These are phyloP conservation scores for Moricandia arvensis DNA, from an alignment of 345 rosid species.

Conservation along the genomic window DNA sequence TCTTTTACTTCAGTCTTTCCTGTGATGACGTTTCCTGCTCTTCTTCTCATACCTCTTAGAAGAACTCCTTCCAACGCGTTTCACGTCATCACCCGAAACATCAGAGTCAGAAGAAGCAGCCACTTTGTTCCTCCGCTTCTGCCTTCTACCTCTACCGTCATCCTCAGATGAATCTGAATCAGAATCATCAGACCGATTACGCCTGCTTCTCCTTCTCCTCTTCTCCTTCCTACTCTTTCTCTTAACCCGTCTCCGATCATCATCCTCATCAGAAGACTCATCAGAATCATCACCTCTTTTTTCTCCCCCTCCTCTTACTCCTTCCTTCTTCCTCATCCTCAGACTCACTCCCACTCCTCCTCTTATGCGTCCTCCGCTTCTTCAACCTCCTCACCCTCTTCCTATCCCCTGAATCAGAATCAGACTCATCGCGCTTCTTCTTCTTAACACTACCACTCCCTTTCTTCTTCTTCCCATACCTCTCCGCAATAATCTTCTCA, in stretches of 20 bases:
- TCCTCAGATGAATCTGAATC: slow-evolving; percentile 33
- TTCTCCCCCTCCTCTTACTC: slow-evolving; percentile 50
- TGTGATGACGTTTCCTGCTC: slow-evolving; percentile 50
- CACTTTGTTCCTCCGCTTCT: slow-evolving; percentile 55
- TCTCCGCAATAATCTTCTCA: slow-evolving; percentile 81
- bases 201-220: slow-evolving; percentile 57
- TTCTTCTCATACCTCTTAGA: slow-evolving; percentile 58
- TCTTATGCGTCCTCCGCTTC: slow-evolving; percentile 55
- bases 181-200: slow-evolving; percentile 35
- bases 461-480: slow-evolving; percentile 65
- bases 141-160: slow-evolving; percentile 20
- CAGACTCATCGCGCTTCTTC: slow-evolving; percentile 43
- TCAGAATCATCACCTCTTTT: slow-evolving; percentile 48
- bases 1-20: slow-evolving; percentile 29
- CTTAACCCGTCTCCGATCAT: slow-evolving; percentile 26
- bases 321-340: slow-evolving; percentile 56
- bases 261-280: slow-evolving; percentile 37
- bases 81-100: slow-evolving; percentile 43
- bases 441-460: slow-evolving; percentile 33
- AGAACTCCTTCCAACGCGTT: slow-evolving; percentile 59
- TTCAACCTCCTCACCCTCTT: slow-evolving; percentile 76
- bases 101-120: slow-evolving; percentile 54
- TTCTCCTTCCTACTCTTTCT: slow-evolving; percentile 62
- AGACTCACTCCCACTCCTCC: slow-evolving; percentile 53
- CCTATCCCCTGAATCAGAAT: slow-evolving; percentile 49